These are phyloP conservation scores for Solanum bukasovii DNA, from an alignment of 257 asterid genomes.

Conservation along the genomic window DNA sequence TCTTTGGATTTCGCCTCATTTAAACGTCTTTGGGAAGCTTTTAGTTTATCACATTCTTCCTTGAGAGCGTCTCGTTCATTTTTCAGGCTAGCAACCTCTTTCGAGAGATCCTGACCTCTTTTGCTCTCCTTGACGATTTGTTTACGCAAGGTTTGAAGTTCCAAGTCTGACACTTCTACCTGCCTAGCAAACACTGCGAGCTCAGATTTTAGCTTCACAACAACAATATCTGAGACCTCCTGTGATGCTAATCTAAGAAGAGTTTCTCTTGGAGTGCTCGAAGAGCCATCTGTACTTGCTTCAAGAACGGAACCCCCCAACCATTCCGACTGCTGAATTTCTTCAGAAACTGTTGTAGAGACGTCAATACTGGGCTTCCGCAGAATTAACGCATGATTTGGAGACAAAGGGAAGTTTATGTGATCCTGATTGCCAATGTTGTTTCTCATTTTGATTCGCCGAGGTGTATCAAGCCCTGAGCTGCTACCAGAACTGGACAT, in stretches of 20 bases:
- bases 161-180: constrained; percentile 79
- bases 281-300: constrained; percentile 60
- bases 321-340: constrained; percentile 48
- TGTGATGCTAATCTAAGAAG: constrained; percentile 22
- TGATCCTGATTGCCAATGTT: constrained; percentile 16
- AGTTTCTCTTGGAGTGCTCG: constrained; percentile 56
- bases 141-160: constrained; percentile 89
- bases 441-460: constrained; percentile 30
- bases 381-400: background rate
- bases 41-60: constrained; percentile 51
- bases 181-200: constrained; percentile 59
- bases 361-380: background rate
- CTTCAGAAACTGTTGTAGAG: constrained; percentile 14
- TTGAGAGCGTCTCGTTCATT: constrained; percentile 67
- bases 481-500: constrained; percentile 71
- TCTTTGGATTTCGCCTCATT: constrained; percentile 28
- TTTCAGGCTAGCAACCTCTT: constrained; percentile 51
- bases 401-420: constrained; percentile 16
- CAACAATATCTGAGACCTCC: constrained; percentile 32
- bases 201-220: constrained; percentile 62
- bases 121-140: constrained; percentile 86
- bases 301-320: constrained; percentile 46
- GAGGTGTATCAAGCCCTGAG: constrained; percentile 52
- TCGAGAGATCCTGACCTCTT: constrained; percentile 71
- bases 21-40: constrained; percentile 19